Conservation (phyloP, 129 eudicot genomes). For the Smallanthus sonchifolius region DNA sequence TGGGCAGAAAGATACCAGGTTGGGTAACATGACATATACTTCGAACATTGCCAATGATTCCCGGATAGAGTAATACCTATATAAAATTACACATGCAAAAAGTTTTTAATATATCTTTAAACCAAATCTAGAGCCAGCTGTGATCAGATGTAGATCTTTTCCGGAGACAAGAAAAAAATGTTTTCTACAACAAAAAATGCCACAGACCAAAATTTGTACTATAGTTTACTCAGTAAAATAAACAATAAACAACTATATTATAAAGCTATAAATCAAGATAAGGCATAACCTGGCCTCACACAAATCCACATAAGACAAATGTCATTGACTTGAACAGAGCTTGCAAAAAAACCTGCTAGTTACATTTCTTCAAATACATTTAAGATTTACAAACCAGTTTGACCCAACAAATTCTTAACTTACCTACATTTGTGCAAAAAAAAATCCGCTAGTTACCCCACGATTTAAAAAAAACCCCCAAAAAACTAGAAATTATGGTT, state of each 20-base stretch:
- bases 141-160: background rate
- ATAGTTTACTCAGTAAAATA: background rate
- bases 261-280: background rate
- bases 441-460: no score
- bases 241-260: background rate
- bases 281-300: no score
- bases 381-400: no score
- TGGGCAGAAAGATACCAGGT: constrained; percentile 33
- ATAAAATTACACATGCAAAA: background rate
- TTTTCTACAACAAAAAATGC: background rate
- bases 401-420: no score
- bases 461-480: no score
- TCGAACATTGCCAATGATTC: constrained; percentile 28
- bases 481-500: no score
- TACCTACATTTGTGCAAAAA: no score
- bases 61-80: constrained; percentile 31
- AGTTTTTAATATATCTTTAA: background rate
- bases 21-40: constrained; percentile 31
- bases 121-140: background rate
- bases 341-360: no score
- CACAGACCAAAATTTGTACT: background rate
- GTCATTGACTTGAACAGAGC: no score
- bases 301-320: no score
- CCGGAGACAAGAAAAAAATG: background rate
- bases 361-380: no score